phyloP scores from a whole-genome alignment of 2,329 filamentous ascomycete genomes.

The Lecanicillium sp. region DNA sequence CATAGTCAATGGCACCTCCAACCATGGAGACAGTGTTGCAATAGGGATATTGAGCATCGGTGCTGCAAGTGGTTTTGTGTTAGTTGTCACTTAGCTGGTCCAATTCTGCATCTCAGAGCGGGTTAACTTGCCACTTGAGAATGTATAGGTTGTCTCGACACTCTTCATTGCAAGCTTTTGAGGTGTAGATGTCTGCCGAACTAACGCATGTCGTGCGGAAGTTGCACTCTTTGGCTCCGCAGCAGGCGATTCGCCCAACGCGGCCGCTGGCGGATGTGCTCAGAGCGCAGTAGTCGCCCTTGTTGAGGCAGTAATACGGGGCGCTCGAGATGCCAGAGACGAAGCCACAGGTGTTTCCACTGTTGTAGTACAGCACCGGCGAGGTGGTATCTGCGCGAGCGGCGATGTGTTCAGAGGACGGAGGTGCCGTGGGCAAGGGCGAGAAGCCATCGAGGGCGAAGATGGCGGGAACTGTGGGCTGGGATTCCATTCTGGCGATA shows the following conservation, averaged over 20 bases:
- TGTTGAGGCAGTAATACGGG: conserved; percentile 33
- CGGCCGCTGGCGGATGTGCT: conserved; percentile 25
- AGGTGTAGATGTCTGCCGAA: conserved; percentile 27
- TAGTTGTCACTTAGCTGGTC: conserved; percentile 14
- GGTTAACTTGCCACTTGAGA: conserved; percentile 39
- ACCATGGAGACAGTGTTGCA: conserved; percentile 42
- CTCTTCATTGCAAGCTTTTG: conserved; percentile 33
- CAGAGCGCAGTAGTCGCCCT: conserved; percentile 33
- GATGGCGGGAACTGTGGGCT: conserved; percentile 7
- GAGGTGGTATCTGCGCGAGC: conserved; percentile 24
- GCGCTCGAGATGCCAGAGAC: conserved; percentile 35
- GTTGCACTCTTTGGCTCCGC: conserved; percentile 27
- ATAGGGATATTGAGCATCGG: conserved; percentile 28
- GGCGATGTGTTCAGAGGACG: conserved; percentile 28
- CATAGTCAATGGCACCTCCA: conserved; percentile 37
- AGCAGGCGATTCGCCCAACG: conserved; percentile 39
- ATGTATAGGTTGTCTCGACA: conserved; percentile 36
- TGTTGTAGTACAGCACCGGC: conserved; percentile 33
- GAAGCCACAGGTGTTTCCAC: conserved; percentile 47
- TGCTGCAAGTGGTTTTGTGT: conserved; percentile 27
- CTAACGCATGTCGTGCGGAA: conserved; percentile 35
- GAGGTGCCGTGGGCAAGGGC: conserved; percentile 5
- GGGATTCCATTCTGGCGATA: conserved; percentile 1
- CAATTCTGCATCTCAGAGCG: background rate
- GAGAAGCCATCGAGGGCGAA: conserved; percentile 12